phyloP scores from a whole-genome alignment of 441 rosid species.

The Corymbia calophylla region DNA sequence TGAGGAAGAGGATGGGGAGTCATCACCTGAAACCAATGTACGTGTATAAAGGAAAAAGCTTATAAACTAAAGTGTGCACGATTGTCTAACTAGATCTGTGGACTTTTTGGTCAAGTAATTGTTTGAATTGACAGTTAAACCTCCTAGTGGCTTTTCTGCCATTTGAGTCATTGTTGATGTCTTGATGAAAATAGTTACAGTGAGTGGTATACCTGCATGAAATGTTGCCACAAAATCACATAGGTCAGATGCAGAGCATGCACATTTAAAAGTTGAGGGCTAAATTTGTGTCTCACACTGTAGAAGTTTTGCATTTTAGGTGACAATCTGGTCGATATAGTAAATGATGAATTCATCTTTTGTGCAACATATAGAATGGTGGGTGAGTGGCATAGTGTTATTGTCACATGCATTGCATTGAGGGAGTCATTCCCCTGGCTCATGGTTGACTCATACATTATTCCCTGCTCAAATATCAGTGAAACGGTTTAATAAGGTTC shows the following conservation, averaged over 20 bases:
- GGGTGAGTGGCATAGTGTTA: not conserved
- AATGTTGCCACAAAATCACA: not conserved
- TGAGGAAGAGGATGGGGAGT: slow-evolving; percentile 20
- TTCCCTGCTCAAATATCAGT: not conserved
- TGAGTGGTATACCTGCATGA: not conserved
- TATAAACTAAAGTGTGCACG: not conserved
- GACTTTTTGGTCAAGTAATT: not conserved
- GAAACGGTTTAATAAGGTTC: not conserved
- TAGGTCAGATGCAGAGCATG: not conserved
- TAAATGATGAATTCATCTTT: not conserved
- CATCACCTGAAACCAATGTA: slow-evolving; percentile 23
- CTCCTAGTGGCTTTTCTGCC: not conserved
- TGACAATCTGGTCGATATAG: not conserved
- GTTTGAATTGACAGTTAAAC: not conserved
- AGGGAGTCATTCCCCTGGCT: not conserved
- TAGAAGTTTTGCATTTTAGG: not conserved
- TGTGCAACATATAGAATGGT: not conserved
- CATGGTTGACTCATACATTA: not conserved
- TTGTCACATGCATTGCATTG: not conserved
- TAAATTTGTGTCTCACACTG: not conserved
- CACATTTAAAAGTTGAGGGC: not conserved
- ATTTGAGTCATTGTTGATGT: not conserved
- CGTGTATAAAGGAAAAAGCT: not conserved
- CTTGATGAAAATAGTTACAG: not conserved
- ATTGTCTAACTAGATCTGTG: not conserved